These are phyloP conservation scores for Wickerhamomyces silvicola DNA, from an alignment of 805 yeast species.

Conservation along the genomic window DNA sequence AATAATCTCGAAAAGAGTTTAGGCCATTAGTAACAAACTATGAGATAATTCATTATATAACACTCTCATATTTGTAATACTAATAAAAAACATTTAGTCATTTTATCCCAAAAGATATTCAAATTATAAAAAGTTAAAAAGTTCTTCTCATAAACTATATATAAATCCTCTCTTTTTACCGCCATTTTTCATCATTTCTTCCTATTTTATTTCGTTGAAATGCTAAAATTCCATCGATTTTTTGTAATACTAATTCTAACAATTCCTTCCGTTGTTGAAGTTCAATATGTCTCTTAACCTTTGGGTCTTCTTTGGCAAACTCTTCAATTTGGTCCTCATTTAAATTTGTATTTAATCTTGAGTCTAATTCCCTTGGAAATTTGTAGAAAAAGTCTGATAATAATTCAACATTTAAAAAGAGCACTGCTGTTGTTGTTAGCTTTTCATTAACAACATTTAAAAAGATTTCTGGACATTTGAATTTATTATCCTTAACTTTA, in stretches of 20 bases:
- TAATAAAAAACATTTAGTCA: too few species aligned
- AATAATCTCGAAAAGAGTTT: too few species aligned
- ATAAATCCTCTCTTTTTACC: too few species aligned
- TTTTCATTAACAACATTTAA: slow-evolving; percentile 89
- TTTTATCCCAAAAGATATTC: too few species aligned
- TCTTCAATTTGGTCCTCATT: slow-evolving; percentile 72
- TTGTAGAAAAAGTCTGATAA: slow-evolving; percentile 93
- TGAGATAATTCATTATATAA: too few species aligned
- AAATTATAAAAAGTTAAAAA: too few species aligned
- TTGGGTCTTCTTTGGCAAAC: slow-evolving; percentile 90
- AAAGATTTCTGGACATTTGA: slow-evolving; percentile 91
- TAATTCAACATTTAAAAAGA: slow-evolving; percentile 89
- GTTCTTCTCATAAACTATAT: too few species aligned
- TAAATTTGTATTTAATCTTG: slow-evolving; percentile 56
- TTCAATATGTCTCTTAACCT: slow-evolving; percentile 83
- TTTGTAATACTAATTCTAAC: slow-evolving; percentile 73
- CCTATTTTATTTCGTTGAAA: slow-evolving; percentile 27
- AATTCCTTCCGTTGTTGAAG: slow-evolving; percentile 89
- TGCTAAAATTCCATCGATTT: slow-evolving; percentile 57
- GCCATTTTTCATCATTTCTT: too few species aligned
- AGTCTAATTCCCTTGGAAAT: slow-evolving; percentile 90
- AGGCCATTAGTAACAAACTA: too few species aligned
- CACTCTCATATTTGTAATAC: too few species aligned
- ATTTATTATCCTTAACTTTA: slow-evolving; percentile 70
- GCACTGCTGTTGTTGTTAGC: slow-evolving; percentile 85